phyloP scores from a whole-genome alignment of 352 stramenopile species.

The Pythium periplocum region DNA sequence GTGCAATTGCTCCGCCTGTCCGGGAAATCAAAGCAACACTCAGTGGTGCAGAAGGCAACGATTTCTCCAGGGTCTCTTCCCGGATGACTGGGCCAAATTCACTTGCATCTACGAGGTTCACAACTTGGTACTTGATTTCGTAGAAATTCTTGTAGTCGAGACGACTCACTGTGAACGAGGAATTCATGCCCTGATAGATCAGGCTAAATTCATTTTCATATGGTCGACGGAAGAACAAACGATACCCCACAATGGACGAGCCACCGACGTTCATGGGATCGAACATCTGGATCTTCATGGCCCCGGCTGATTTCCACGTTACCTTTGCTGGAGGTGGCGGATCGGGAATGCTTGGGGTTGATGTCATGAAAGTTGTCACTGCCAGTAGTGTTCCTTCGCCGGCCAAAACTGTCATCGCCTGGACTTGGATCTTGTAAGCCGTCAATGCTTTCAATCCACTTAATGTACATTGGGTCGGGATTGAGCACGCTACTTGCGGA shows the following conservation, averaged over 20 bases:
- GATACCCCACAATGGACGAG: conserved; percentile 33
- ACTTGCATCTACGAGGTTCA: conserved; percentile 43
- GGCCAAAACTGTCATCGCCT: conserved; percentile 22
- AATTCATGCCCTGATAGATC: conserved; percentile 21
- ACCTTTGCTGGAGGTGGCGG: conserved; percentile 26
- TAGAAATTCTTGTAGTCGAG: conserved; percentile 29
- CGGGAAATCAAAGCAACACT: conserved; percentile 18
- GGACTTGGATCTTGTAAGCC: conserved; percentile 37
- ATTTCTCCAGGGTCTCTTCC: conserved; percentile 32
- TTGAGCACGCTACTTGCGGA: conserved; percentile 18
- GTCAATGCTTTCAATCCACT: conserved; percentile 32
- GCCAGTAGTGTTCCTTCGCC: conserved; percentile 26
- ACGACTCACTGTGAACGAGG: conserved; percentile 26
- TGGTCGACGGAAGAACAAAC: conserved; percentile 27
- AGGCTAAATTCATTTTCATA: conserved; percentile 17
- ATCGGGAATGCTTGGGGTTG: conserved; percentile 34
- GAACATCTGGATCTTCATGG: conserved; percentile 50
- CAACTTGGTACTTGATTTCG: conserved; percentile 40
- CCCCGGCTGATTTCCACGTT: conserved; percentile 32
- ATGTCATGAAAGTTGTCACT: conserved; percentile 20
- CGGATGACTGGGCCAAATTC: conserved; percentile 17
- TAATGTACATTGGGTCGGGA: conserved; percentile 31
- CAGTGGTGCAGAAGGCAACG: conserved; percentile 32
- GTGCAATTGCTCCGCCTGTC: conserved; percentile 34
- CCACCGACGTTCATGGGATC: conserved; percentile 42